Conservation (phyloP, 257 asterid species). For the Solanum tacnaense region DNA sequence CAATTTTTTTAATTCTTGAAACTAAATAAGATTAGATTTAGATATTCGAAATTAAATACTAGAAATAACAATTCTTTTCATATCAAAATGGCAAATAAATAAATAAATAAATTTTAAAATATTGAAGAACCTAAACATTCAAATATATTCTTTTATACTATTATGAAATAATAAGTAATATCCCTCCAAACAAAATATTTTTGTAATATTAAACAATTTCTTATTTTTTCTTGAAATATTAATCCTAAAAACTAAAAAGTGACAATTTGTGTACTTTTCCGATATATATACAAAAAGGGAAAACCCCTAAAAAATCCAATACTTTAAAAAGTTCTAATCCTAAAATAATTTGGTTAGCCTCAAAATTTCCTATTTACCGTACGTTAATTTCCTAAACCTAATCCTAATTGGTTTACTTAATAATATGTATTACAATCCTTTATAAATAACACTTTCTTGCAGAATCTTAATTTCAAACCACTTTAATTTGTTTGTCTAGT, state of each 20-base stretch:
- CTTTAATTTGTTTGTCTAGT: not conserved
- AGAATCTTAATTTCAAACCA: fast-evolving
- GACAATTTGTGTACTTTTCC: not conserved
- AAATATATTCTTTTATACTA: too few species aligned
- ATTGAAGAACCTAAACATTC: too few species aligned
- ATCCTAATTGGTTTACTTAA: not conserved
- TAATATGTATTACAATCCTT: not conserved
- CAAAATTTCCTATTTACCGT: not conserved
- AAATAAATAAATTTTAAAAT: too few species aligned
- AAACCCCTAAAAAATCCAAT: not conserved
- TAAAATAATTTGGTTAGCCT: not conserved
- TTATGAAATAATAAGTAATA: too few species aligned
- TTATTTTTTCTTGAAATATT: not conserved
- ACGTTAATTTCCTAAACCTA: not conserved
- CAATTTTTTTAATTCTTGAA: too few species aligned
- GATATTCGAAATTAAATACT: too few species aligned
- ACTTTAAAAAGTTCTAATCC: not conserved
- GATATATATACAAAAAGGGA: not conserved
- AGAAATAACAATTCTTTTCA: too few species aligned
- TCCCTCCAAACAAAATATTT: too few species aligned
- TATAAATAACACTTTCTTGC: not conserved
- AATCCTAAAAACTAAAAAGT: not conserved
- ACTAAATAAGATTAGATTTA: too few species aligned
- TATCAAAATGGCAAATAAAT: too few species aligned
- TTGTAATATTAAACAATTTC: too few species aligned